phyloP scores from a whole-genome alignment of 768 basidiomycete genomes.

The Trametes cubensis region DNA sequence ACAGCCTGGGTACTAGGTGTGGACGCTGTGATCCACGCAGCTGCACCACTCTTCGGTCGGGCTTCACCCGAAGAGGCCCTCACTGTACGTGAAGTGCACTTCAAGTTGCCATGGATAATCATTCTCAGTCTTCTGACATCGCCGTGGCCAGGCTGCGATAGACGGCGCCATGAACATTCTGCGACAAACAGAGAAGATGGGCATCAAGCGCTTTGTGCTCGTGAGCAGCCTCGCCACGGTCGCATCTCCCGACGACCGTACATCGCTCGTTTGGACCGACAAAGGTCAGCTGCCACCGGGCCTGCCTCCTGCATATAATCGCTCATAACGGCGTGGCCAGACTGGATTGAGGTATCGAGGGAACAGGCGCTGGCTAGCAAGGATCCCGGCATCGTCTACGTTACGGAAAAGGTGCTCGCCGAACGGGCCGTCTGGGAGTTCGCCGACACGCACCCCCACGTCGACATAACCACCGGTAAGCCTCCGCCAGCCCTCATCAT shows the following conservation, averaged over 20 bases:
- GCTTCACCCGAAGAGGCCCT: slow-evolving; percentile 5
- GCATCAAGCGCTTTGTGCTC: slow-evolving; percentile 48
- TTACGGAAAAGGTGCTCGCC: slow-evolving; percentile 33
- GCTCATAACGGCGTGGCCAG: neutral
- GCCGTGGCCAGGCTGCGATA: slow-evolving; percentile 17
- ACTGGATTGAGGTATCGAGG: slow-evolving; percentile 29
- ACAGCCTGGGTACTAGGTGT: no score
- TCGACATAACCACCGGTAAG: slow-evolving; percentile 29
- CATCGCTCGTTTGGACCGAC: neutral
- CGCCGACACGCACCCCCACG: slow-evolving; percentile 28
- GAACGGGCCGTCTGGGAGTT: slow-evolving; percentile 35
- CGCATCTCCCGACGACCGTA: neutral
- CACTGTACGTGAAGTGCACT: neutral
- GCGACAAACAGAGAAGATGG: slow-evolving; percentile 42
- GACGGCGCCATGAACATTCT: slow-evolving; percentile 38
- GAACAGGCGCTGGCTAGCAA: slow-evolving; percentile 26
- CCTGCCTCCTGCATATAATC: neutral
- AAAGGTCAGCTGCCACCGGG: neutral
- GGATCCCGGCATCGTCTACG: slow-evolving; percentile 18
- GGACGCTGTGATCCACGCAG: slow-evolving; percentile 23
- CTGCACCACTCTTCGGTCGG: slow-evolving; percentile 13
- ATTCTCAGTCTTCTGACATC: no score
- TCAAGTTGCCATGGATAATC: no score
- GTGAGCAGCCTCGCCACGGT: slow-evolving; percentile 34
- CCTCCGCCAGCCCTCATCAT: neutral